Evolutionary conservation across 805 yeast species (phyloP).

Genomic region (Candida nemodendra): DNA sequence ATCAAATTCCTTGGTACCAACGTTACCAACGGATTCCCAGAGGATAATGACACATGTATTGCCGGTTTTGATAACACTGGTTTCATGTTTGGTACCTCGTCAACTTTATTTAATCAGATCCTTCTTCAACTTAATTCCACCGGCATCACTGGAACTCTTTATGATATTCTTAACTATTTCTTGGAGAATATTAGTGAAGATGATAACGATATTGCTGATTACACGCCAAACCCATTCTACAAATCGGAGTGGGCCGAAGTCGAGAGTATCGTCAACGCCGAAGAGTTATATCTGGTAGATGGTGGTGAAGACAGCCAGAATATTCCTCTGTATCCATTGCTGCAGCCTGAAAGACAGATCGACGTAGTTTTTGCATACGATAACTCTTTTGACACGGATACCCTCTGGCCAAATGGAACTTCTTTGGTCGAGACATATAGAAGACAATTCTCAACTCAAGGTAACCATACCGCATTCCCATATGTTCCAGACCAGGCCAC

Average conservation of each 20-base stretch:
- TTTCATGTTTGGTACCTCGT: constrained; percentile 78
- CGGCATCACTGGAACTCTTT: constrained; percentile 45
- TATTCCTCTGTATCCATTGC: constrained; percentile 63
- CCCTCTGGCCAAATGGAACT: constrained; percentile 66
- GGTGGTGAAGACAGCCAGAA: constrained; percentile 81
- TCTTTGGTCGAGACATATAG: constrained; percentile 55
- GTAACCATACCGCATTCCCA: constrained; percentile 68
- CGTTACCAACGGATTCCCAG: constrained; percentile 58
- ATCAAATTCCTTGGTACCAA: constrained; percentile 69
- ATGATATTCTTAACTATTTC: constrained; percentile 44
- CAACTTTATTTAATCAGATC: constrained; percentile 72
- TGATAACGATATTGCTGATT: constrained; percentile 68
- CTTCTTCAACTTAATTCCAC: constrained; percentile 57
- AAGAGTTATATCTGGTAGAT: constrained; percentile 59
- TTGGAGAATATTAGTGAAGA: constrained; percentile 41
- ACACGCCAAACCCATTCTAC: constrained; percentile 69
- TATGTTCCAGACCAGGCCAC: constrained; percentile 71
- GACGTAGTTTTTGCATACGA: constrained; percentile 68
- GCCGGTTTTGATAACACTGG: constrained; percentile 81
- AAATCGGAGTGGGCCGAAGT: constrained; percentile 39
- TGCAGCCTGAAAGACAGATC: constrained; percentile 58
- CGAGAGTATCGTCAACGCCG: constrained; percentile 38
- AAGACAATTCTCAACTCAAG: constrained; percentile 55
- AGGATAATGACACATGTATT: constrained; percentile 45
- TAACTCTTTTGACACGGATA: constrained; percentile 62